Evolutionary conservation across 352 stramenopile genomes (phyloP).

Genomic region (Thraustochytrium sp.): DNA sequence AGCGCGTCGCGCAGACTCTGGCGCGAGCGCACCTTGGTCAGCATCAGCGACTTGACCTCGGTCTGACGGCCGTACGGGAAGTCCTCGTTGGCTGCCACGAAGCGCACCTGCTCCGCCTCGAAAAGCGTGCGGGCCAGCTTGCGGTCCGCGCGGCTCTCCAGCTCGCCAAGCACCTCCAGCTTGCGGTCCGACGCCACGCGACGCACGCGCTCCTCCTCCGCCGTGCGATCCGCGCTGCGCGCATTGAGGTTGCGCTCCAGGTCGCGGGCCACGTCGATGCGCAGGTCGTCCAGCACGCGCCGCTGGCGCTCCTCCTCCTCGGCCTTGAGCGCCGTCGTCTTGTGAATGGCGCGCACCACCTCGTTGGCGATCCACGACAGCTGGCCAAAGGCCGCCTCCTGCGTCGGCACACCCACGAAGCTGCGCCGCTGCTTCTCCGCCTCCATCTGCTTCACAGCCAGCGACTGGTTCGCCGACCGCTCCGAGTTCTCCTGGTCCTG

Average conservation of each 20-base stretch:
- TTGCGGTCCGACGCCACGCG: background rate
- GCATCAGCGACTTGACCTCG: background rate
- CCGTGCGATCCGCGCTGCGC: background rate
- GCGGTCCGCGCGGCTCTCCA: background rate
- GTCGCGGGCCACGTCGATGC: background rate
- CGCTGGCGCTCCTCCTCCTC: constrained; percentile 2
- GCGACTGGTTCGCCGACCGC: background rate
- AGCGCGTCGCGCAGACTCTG: background rate
- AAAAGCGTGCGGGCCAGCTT: background rate
- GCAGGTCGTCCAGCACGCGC: background rate
- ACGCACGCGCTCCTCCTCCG: constrained; percentile 20
- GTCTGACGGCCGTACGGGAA: background rate
- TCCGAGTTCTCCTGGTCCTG: background rate
- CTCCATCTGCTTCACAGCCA: background rate
- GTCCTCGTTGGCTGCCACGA: background rate
- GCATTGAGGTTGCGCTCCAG: background rate
- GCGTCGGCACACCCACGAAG: background rate
- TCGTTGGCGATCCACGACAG: constrained; percentile 3
- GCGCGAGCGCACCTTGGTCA: background rate
- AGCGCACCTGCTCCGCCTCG: background rate
- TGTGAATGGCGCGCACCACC: background rate
- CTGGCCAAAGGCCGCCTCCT: background rate
- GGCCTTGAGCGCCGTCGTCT: background rate
- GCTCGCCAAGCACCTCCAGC: constrained; percentile 12
- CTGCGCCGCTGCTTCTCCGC: background rate